Evolutionary conservation across 164 flowering plant species (phyloP), one percentile per base, ranked within the genome.

Genomic region (Buxus sempervirens): DNA sequence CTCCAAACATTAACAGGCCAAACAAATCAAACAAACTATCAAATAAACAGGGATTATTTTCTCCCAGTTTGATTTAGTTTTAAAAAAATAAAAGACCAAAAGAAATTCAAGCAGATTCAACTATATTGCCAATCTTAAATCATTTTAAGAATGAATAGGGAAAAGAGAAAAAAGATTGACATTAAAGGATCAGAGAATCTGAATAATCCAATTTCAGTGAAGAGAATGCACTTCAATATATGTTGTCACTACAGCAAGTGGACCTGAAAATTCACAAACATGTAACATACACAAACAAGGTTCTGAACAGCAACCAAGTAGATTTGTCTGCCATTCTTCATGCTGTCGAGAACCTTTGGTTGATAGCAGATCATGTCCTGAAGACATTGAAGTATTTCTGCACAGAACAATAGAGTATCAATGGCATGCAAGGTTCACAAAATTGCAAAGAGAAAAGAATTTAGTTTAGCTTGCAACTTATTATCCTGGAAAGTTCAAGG

Each of bases 241-340:
- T 45, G 12, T 45, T 2, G 1, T 45, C 5, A 45, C 51, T 45
- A 4, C 51, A 45, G 12, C 12, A 15, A 10, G 18, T 10, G 51
- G 51, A 45, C 5, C 51, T 45, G 51, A 45, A 45, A 45, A 45
- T 45, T 45, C 18, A 15, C 9, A 45, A 15, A 45, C 13, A 45
- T 10, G 51, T 45, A 15, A 79, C 86, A 66, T 86, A 88, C 91
- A 86, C 58, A 86, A 71, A 63, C 14, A 72, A 71, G 90, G 93
- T 65, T 88, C 93, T 36, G 86, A 81, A 69, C 90, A 88, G 67
- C 93, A 88, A 49, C 80, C 93, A 54, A 88, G 88, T 60, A 88
- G 64, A 77, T 88, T 90, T 54, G 90, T 60, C 58, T 88, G 84
- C 93, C 93, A 88, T 28, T 85, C 88, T 49, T 82, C 86, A 69